phyloP scores from a whole-genome alignment of 2,329 filamentous ascomycete species.

The Aspergillus sp. region DNA sequence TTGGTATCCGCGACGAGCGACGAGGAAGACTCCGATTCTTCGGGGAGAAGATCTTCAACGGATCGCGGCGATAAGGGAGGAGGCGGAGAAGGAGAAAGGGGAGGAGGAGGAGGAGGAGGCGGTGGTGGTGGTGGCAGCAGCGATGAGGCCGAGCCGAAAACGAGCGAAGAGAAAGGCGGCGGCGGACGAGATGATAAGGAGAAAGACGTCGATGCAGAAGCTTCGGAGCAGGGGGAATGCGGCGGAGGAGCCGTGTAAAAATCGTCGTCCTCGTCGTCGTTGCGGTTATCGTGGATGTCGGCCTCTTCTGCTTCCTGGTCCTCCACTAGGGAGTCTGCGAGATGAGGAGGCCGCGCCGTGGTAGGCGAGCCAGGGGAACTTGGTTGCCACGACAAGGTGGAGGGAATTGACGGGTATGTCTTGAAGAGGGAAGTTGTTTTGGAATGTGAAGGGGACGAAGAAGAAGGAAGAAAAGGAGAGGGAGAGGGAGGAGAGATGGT shows the following conservation, averaged over 20 bases:
- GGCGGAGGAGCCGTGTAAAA: conserved; percentile 33
- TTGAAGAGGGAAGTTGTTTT: background rate
- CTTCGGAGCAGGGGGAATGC: conserved; percentile 30
- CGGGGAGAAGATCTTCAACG: conserved; percentile 38
- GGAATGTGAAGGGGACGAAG: background rate
- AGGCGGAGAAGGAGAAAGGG: conserved; percentile 42
- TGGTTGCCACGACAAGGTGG: conserved; percentile 28
- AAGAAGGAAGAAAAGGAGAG: background rate
- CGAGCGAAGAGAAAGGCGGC: conserved; percentile 57
- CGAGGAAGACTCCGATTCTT: conserved; percentile 35
- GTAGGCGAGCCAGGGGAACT: conserved; percentile 29
- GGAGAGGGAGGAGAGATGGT: background rate
- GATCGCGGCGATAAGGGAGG: conserved; percentile 46
- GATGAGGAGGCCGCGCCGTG: conserved; percentile 37
- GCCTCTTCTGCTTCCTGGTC: conserved; percentile 2
- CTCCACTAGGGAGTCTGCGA: conserved; percentile 33
- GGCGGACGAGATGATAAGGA: conserved; percentile 51
- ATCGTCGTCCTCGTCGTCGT: conserved; percentile 28
- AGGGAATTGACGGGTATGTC: conserved; percentile 5
- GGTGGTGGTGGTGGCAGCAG: conserved; percentile 37
- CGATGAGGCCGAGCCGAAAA: conserved; percentile 40
- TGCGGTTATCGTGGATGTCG: too few species aligned
- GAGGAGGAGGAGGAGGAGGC: conserved; percentile 45
- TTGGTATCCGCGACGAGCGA: conserved; percentile 66
- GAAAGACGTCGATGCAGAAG: conserved; percentile 43